Evolutionary conservation across 2,329 filamentous ascomycete species (phyloP).

Genomic region (Aaosphaeria arxii): DNA sequence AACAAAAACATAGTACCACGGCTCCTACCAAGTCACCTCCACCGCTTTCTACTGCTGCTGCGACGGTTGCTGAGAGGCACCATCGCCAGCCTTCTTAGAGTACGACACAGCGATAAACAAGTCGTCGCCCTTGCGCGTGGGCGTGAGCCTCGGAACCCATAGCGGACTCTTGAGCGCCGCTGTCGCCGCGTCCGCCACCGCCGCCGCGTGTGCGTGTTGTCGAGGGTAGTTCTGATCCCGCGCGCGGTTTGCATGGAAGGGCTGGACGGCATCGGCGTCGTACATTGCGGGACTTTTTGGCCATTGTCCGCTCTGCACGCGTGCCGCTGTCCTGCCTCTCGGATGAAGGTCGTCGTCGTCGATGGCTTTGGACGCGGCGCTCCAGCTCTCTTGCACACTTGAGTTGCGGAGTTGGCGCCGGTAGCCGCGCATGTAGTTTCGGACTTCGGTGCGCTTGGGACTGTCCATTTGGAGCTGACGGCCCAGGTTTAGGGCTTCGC

Average conservation of each 20-base stretch:
- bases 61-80: no score
- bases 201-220: no score
- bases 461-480: constrained; percentile 29
- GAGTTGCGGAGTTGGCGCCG: constrained; percentile 19
- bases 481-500: constrained; percentile 35
- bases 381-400: constrained; percentile 20
- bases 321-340: constrained; percentile 13
- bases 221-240: constrained; percentile 7
- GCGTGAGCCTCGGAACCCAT: constrained; percentile 65
- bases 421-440: constrained; percentile 3
- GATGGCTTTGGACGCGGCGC: constrained; percentile 4
- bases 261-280: constrained; percentile 16
- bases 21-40: no score
- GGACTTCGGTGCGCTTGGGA: constrained; percentile 7
- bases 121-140: constrained; percentile 64
- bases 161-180: constrained; percentile 44
- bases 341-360: no score
- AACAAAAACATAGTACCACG: no score
- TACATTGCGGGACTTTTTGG: constrained; percentile 25
- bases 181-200: not conserved
- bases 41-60: no score
- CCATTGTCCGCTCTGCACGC: constrained; percentile 23
- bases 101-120: constrained; percentile 50
- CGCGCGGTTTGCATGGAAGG: constrained; percentile 1
- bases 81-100: constrained; percentile 4